Percentiles rank a stretch among this genome's conserved stretches.
These are phyloP conservation scores for Pleodorina starrii DNA, from an alignment of 139 green algal genomes.

Conservation along the genomic window DNA sequence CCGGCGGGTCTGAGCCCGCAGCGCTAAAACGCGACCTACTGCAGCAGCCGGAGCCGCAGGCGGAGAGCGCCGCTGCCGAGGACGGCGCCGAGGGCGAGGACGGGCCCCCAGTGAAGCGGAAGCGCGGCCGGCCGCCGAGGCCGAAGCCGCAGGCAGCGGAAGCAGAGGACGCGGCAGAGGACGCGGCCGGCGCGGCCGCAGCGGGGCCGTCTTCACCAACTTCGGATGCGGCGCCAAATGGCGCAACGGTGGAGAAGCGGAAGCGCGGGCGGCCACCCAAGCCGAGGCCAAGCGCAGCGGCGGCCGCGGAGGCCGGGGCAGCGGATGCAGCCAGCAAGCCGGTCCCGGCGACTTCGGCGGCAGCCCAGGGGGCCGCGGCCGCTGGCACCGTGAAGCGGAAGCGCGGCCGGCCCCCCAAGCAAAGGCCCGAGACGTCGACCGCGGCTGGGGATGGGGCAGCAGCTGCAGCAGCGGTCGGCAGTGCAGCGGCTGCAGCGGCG, in stretches of 20 bases:
- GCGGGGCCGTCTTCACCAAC: background rate
- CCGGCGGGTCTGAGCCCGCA: too few relatives aligned
- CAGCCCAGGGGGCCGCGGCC: too few relatives aligned
- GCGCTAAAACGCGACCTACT: too few relatives aligned
- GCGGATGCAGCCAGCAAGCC: too few relatives aligned
- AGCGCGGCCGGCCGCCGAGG: background rate
- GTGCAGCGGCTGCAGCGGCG: too few relatives aligned
- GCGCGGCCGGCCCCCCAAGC: background rate
- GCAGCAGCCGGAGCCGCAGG: too few relatives aligned
- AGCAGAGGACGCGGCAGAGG: background rate
- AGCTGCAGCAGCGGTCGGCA: too few relatives aligned
- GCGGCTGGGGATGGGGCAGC: too few relatives aligned
- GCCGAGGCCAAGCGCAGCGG: background rate
- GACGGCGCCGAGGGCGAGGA: background rate
- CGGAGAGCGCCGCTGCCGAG: background rate
- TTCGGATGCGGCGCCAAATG: background rate
- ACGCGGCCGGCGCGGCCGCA: background rate
- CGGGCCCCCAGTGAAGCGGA: background rate
- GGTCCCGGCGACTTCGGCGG: too few relatives aligned
- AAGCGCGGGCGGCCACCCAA: background rate
- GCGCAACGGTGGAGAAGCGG: background rate
- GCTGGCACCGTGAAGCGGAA: background rate
- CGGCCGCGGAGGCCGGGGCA: background rate
- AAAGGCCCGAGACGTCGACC: background rate
- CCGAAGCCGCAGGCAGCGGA: background rate